phyloP scores from a whole-genome alignment of 495 filamentous ascomycete genomes.

The Parmelia sp. region DNA sequence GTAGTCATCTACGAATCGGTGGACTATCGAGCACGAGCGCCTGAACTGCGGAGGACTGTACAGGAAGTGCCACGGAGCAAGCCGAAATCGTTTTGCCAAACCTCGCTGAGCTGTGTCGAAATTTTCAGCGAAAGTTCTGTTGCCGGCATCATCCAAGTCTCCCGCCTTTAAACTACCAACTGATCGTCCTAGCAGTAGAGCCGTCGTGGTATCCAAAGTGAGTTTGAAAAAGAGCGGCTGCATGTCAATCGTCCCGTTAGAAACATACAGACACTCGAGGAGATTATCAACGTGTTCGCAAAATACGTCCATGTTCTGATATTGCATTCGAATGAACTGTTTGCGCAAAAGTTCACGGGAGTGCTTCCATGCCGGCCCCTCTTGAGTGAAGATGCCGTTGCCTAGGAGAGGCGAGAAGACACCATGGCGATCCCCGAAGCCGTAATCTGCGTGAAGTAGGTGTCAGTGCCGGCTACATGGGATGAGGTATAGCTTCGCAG shows the following conservation, averaged over 20 bases:
- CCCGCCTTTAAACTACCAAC: constrained; percentile 33
- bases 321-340: constrained; percentile 37
- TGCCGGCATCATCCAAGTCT: constrained; percentile 17
- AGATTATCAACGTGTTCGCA: constrained; percentile 43
- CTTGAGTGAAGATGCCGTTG: constrained; percentile 35
- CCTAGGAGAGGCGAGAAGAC: constrained; percentile 34
- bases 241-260: constrained; percentile 35
- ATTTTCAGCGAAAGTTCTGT: constrained; percentile 33
- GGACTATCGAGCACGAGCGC: constrained; percentile 35
- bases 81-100: constrained; percentile 35
- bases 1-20: constrained; percentile 36
- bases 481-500: background rate
- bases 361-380: constrained; percentile 46
- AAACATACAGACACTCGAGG: constrained; percentile 33
- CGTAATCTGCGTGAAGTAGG: constrained; percentile 24
- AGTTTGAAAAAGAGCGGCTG: constrained; percentile 45
- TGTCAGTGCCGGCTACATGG: background rate
- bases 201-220: constrained; percentile 30
- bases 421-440: constrained; percentile 30
- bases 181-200: constrained; percentile 34
- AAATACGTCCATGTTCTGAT: constrained; percentile 38
- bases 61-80: constrained; percentile 36
- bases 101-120: constrained; percentile 37
- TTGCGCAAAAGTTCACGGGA: constrained; percentile 44
- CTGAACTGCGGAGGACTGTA: constrained; percentile 32